Conservation (phyloP, 768 basidiomycete species). For the Lactarius hatsudake region DNA sequence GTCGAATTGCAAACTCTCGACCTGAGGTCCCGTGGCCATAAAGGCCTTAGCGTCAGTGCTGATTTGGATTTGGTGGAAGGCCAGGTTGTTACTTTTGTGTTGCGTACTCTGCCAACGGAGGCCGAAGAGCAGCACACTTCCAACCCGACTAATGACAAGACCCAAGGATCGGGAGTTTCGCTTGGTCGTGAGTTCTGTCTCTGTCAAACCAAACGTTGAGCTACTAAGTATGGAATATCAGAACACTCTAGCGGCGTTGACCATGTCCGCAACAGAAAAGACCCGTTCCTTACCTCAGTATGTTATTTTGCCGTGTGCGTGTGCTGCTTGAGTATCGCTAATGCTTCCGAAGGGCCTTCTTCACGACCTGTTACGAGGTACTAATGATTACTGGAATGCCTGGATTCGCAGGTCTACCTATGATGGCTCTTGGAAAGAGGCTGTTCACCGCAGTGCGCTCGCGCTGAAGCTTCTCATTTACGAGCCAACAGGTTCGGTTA, state of each 20-base stretch:
- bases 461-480: conserved; percentile 90
- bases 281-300: conserved; percentile 71
- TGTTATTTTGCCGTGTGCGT: conserved; percentile 6
- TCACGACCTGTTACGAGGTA: conserved; percentile 57
- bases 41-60: conserved; percentile 60
- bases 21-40: conserved; percentile 66
- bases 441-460: conserved; percentile 89
- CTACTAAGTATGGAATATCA: conserved; percentile 21
- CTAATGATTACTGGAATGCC: conserved; percentile 78
- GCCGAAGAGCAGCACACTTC: conserved; percentile 29
- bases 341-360: conserved; percentile 48
- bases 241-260: conserved; percentile 46
- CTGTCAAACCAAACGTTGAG: background rate
- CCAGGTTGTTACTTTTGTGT: conserved; percentile 84
- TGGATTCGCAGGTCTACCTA: conserved; percentile 93
- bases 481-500: conserved; percentile 71
- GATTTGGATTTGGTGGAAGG: conserved; percentile 74
- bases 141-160: conserved; percentile 40
- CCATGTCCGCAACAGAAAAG: conserved; percentile 51
- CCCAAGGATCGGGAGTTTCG: conserved; percentile 46
- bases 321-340: background rate
- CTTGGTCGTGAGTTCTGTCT: conserved; percentile 38
- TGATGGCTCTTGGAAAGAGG: conserved; percentile 92
- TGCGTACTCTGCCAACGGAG: conserved; percentile 64
- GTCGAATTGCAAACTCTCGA: conserved; percentile 62